These are phyloP conservation scores for Herpotrichia juniperi DNA, from an alignment of 2,329 filamentous ascomycete genomes.

Conservation along the genomic window DNA sequence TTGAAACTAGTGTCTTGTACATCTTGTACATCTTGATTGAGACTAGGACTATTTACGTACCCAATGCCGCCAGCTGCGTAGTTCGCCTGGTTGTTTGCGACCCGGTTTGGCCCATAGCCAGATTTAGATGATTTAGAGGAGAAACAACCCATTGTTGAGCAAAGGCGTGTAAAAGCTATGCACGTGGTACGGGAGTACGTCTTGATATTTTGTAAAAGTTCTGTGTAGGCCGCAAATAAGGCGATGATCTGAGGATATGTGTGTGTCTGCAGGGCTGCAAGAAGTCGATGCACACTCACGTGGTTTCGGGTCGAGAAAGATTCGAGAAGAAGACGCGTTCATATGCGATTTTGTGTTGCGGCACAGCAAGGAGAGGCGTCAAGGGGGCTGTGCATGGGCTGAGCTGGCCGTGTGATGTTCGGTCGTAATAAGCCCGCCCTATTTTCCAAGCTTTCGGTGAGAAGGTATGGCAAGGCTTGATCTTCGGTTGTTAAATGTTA, in stretches of 20 bases:
- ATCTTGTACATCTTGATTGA: no score
- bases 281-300: not conserved
- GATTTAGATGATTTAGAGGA: not conserved
- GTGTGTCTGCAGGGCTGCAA: no score
- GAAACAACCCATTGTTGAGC: conserved; percentile 1
- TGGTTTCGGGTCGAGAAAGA: not conserved
- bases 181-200: no score
- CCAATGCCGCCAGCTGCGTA: not conserved
- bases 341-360: not conserved
- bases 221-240: no score
- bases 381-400: not conserved
- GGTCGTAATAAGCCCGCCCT: not conserved
- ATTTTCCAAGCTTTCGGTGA: not conserved
- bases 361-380: not conserved
- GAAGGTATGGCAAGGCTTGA: not conserved
- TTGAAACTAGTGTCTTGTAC: no score
- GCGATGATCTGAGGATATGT: no score
- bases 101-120: not conserved
- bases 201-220: not conserved
- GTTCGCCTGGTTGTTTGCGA: not conserved
- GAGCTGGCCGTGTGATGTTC: not conserved
- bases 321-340: not conserved
- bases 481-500: not conserved
- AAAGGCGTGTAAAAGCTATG: no score
- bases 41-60: no score